A percentile compares a stretch with the other conserved stretches of the same genome.
Conservation (phyloP, 192 early-diverging fungal species). For the Chytriomyces confervae region DNA sequence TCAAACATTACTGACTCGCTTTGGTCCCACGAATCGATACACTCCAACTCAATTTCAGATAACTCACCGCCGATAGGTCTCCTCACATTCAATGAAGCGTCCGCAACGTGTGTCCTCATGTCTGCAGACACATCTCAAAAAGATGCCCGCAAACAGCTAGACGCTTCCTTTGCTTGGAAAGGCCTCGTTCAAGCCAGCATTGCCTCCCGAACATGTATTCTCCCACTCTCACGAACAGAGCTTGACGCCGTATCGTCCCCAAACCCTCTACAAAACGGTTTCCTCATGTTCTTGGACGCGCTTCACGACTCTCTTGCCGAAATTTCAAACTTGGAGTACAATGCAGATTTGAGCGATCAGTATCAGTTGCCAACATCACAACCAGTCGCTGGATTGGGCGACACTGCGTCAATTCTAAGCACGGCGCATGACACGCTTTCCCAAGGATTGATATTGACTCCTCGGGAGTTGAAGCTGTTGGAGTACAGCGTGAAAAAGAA, state of each 20-base stretch:
- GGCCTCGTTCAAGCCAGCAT: neutral
- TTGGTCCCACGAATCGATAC: neutral
- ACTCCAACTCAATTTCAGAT: too few species aligned
- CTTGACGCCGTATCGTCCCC: neutral
- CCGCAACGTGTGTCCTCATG: neutral
- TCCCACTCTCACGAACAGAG: neutral
- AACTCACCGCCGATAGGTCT: neutral
- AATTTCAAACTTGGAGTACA: conserved; percentile 6
- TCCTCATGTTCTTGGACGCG: neutral
- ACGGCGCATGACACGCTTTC: conserved; percentile 6
- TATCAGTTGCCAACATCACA: neutral
- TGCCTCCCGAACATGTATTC: neutral
- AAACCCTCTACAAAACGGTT: conserved; percentile 7
- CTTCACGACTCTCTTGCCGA: conserved; percentile 9
- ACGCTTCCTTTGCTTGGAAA: neutral
- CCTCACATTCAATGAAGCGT: neutral
- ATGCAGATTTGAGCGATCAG: conserved; percentile 7
- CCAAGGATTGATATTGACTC: conserved; percentile 21
- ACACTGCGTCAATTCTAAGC: neutral
- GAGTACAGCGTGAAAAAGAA: conserved; percentile 19
- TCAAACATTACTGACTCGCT: neutral
- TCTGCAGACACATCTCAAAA: neutral
- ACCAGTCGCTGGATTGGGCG: neutral
- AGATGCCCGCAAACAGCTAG: neutral
- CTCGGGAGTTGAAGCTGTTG: conserved; percentile 3